Percentiles rank a stretch among this genome's conserved stretches.
Conservation (phyloP, 805 yeast species). For the Candida piceae region DNA sequence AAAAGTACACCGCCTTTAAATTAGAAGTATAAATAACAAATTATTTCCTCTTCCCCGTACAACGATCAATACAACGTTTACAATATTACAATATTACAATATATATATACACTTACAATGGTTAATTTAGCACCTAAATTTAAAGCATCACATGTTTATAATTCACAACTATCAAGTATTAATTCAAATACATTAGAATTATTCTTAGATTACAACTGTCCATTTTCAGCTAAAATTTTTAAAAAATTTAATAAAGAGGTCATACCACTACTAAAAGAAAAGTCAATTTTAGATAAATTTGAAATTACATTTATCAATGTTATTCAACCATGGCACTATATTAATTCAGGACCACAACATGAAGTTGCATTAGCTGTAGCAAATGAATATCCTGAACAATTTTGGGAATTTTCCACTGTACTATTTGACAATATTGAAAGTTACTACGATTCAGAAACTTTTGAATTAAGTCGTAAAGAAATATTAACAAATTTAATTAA, state of each 20-base stretch:
- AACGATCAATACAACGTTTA: too few relatives aligned
- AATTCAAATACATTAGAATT: slow-evolving; percentile 42
- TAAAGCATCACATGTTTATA: slow-evolving; percentile 18
- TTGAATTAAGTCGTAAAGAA: slow-evolving; percentile 48
- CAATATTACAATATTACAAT: too few relatives aligned
- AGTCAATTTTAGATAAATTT: slow-evolving; percentile 42
- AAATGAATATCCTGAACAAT: slow-evolving; percentile 43
- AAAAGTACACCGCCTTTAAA: too few relatives aligned
- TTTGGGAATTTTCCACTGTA: slow-evolving; percentile 52
- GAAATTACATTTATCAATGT: slow-evolving; percentile 65
- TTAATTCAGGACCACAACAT: slow-evolving; percentile 54
- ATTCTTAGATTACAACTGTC: slow-evolving; percentile 75
- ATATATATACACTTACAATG: slow-evolving; percentile 6
- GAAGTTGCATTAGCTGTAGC: slow-evolving; percentile 73
- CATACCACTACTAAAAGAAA: slow-evolving; percentile 44
- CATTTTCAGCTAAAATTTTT: slow-evolving; percentile 63
- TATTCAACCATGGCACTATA: slow-evolving; percentile 88
- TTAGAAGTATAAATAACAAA: too few relatives aligned
- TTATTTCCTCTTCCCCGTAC: too few relatives aligned
- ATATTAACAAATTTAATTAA: slow-evolving; percentile 49
- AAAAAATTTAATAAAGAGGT: slow-evolving; percentile 47
- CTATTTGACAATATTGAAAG: slow-evolving; percentile 50
- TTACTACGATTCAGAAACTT: slow-evolving; percentile 60
- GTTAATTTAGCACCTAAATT: slow-evolving; percentile 22
- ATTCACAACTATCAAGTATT: not conserved